Percentiles rank a stretch among this genome's conserved stretches.
Evolutionary conservation across 331 rosid genomes (phyloP).

Genomic region (Quercus lobata): DNA sequence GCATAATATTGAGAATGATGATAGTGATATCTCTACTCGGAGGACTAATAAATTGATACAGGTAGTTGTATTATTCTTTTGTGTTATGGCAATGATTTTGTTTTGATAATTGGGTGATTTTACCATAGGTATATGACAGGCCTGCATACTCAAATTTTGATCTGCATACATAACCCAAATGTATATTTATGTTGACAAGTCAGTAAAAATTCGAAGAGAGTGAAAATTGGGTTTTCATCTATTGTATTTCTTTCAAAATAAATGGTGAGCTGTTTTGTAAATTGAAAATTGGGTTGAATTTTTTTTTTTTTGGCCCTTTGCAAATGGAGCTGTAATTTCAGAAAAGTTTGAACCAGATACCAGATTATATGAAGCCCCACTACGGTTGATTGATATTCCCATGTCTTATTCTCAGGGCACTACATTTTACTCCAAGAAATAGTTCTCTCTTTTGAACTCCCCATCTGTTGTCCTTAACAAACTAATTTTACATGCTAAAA

Average conservation of each 20-base stretch:
- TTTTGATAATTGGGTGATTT: neutral
- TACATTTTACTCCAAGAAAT: no score
- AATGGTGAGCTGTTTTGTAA: neutral
- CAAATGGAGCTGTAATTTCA: no score
- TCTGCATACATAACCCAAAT: neutral
- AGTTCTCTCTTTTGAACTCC: no score
- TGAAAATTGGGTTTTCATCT: neutral
- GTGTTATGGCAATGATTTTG: neutral
- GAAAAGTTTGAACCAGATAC: no score
- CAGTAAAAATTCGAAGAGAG: neutral
- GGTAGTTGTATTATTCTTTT: constrained; percentile 24
- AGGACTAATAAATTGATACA: constrained; percentile 17
- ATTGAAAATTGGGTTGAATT: neutral
- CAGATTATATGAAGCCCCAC: no score
- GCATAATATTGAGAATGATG: constrained; percentile 25
- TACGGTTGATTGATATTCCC: no score
- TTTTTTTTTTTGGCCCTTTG: neutral
- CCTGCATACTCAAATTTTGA: neutral
- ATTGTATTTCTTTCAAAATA: neutral
- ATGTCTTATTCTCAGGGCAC: no score
- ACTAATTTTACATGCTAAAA: no score
- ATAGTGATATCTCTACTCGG: constrained; percentile 1
- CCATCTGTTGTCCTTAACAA: no score
- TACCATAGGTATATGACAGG: neutral
- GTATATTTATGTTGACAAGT: neutral